Conservation (phyloP, 805 yeast genomes). For the Starmerella cellae region DNA sequence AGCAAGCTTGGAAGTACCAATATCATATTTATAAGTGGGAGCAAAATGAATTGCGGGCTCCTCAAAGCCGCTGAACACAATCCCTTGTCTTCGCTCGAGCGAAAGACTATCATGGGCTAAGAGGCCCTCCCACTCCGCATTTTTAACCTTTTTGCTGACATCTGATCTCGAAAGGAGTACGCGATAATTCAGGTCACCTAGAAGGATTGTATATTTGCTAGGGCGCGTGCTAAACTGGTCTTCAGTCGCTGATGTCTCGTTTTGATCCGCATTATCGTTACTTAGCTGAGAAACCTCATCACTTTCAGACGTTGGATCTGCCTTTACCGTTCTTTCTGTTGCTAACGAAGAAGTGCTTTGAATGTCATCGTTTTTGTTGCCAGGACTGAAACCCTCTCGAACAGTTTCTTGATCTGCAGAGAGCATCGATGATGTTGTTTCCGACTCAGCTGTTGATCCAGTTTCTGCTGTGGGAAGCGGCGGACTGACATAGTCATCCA, state of each 20-base stretch:
- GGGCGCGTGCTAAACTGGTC: slow-evolving; percentile 3
- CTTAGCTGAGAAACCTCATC: not conserved
- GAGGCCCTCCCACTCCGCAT: slow-evolving; percentile 28
- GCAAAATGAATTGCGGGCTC: slow-evolving; percentile 38
- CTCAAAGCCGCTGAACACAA: slow-evolving; percentile 34
- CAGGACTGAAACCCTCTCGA: not conserved
- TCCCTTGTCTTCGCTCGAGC: slow-evolving; percentile 27
- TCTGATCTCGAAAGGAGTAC: slow-evolving; percentile 32
- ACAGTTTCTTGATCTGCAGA: not conserved
- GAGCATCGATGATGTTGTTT: not conserved
- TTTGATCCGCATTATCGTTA: not conserved
- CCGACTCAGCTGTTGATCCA: too few species aligned
- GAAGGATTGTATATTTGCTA: slow-evolving; percentile 25
- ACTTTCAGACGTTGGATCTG: not conserved
- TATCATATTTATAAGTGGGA: slow-evolving; percentile 41
- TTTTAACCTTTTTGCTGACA: slow-evolving; percentile 24
- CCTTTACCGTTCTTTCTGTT: not conserved
- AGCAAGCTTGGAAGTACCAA: slow-evolving; percentile 20
- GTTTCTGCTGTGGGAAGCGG: not conserved
- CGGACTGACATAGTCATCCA: not conserved
- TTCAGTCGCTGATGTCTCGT: not conserved
- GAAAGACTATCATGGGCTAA: slow-evolving; percentile 35
- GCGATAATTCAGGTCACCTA: slow-evolving; percentile 48
- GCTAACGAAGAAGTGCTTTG: not conserved
- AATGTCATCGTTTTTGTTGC: not conserved